Evolutionary conservation across 495 filamentous ascomycete species (phyloP).

Genomic region (Achaetomiella virescens): DNA sequence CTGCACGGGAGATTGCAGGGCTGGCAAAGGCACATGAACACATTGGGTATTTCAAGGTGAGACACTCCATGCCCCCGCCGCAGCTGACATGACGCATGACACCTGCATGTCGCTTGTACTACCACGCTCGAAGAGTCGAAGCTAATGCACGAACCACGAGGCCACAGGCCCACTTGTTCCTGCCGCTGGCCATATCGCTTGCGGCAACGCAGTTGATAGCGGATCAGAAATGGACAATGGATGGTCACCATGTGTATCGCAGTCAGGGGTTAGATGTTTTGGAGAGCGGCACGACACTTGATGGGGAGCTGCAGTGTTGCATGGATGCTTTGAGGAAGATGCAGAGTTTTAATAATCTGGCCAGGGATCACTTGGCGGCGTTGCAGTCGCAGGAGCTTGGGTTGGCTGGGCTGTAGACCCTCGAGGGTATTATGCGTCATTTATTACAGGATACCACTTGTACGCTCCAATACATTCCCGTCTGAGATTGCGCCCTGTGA

Average conservation of each 20-base stretch:
- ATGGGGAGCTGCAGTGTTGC: conserved; percentile 15
- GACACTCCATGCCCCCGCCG: neutral
- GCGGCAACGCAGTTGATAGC: conserved; percentile 16
- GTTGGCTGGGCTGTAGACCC: conserved; percentile 1
- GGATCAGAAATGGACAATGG: neutral
- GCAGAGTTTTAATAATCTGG: conserved; percentile 27
- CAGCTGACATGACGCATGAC: neutral
- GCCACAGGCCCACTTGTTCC: conserved; percentile 25
- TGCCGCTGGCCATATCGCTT: conserved; percentile 21
- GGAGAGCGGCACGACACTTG: conserved; percentile 1
- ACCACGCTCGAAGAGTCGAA: neutral
- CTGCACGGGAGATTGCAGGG: conserved; percentile 37
- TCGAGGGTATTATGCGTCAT: no score
- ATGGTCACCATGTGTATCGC: neutral
- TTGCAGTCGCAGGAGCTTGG: conserved; percentile 18
- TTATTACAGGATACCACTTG: no score
- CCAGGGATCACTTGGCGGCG: conserved; percentile 20
- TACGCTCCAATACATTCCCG: no score
- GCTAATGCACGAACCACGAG: conserved; percentile 7
- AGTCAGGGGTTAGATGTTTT: neutral
- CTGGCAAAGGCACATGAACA: conserved; percentile 38
- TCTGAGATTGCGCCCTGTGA: no score
- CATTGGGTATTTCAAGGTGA: conserved; percentile 41
- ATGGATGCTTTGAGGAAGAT: conserved; percentile 24
- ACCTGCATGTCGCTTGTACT: neutral